These are phyloP conservation scores for Hyphopichia burtonii DNA, from an alignment of 1,139 yeast genomes.

Conservation along the genomic window DNA sequence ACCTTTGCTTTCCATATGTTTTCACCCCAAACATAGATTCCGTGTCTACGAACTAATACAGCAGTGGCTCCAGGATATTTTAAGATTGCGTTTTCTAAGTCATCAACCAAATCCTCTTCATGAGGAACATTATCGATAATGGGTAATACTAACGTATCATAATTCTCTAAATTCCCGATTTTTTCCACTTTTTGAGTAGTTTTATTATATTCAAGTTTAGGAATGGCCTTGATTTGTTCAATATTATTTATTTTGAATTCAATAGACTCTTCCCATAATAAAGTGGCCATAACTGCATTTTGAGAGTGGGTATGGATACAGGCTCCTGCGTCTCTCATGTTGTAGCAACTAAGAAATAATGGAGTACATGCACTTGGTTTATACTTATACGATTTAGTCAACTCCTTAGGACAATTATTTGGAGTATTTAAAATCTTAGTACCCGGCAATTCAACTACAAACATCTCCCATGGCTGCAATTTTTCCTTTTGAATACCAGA, in stretches of 20 bases:
- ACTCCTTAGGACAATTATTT: slow-evolving; percentile 37
- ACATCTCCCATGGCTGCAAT: slow-evolving; percentile 78
- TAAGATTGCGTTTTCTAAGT: slow-evolving; percentile 60
- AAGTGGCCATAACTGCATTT: slow-evolving; percentile 77
- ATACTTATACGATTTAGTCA: slow-evolving; percentile 45
- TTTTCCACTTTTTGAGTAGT: slow-evolving; percentile 50
- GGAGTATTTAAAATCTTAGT: slow-evolving; percentile 63
- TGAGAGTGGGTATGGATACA: slow-evolving; percentile 96
- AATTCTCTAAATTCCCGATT: slow-evolving; percentile 66
- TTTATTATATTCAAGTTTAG: slow-evolving; percentile 39
- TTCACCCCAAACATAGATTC: slow-evolving; percentile 95
- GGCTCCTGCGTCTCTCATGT: slow-evolving; percentile 77
- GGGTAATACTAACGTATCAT: slow-evolving; percentile 78
- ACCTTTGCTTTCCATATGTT: slow-evolving; percentile 90
- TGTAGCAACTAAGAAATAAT: slow-evolving; percentile 74
- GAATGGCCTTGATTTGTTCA: slow-evolving; percentile 93
- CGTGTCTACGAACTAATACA: slow-evolving; percentile 88
- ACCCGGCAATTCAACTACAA: slow-evolving; percentile 64
- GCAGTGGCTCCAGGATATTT: slow-evolving; percentile 80
- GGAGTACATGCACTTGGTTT: slow-evolving; percentile 96
- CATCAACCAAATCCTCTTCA: slow-evolving; percentile 79
- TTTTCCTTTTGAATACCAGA: slow-evolving; percentile 95
- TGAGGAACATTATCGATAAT: slow-evolving; percentile 88
- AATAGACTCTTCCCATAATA: slow-evolving; percentile 56
- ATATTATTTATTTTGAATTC: slow-evolving; percentile 77